Evolutionary conservation across 1,139 yeast species (phyloP).

Genomic region (Debaryomycetaceae sp.): DNA sequence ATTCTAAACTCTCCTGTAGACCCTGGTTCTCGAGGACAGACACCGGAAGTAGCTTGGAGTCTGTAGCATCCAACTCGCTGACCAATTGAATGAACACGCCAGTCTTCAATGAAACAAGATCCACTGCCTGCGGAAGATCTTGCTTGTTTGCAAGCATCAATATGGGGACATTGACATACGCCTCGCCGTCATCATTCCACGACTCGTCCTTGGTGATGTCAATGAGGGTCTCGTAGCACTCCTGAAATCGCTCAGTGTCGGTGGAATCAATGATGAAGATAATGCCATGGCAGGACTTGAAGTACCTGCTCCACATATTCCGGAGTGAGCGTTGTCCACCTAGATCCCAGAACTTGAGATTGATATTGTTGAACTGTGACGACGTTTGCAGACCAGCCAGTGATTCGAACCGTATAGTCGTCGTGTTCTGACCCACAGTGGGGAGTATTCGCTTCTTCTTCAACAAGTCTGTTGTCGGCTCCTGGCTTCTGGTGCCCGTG

Average conservation of each 20-base stretch:
- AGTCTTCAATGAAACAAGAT: conserved; percentile 75
- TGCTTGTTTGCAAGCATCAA: conserved; percentile 95
- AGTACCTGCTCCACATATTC: conserved; percentile 84
- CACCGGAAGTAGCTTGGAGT: conserved; percentile 83
- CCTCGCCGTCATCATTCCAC: conserved; percentile 44
- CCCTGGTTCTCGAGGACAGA: conserved; percentile 89
- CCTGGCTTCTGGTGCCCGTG: conserved; percentile 5
- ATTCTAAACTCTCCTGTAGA: conserved; percentile 78
- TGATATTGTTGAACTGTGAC: conserved; percentile 44
- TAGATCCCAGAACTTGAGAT: conserved; percentile 88
- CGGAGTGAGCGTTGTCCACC: conserved; percentile 90
- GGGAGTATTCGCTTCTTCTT: conserved; percentile 43
- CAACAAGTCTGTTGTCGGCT: conserved; percentile 22
- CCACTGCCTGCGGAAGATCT: conserved; percentile 72
- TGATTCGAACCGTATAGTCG: conserved; percentile 39
- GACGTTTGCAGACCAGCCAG: conserved; percentile 21
- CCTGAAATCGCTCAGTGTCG: conserved; percentile 77
- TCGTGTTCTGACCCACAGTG: conserved; percentile 62
- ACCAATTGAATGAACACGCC: conserved; percentile 77
- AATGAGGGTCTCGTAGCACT: conserved; percentile 64
- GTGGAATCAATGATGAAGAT: conserved; percentile 91
- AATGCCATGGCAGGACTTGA: conserved; percentile 82
- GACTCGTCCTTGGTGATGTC: conserved; percentile 41
- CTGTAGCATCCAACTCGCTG: conserved; percentile 83
- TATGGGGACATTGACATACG: conserved; percentile 75